phyloP scores from a whole-genome alignment of 2,329 filamentous ascomycete species.

The Trichoderma lentiforme region DNA sequence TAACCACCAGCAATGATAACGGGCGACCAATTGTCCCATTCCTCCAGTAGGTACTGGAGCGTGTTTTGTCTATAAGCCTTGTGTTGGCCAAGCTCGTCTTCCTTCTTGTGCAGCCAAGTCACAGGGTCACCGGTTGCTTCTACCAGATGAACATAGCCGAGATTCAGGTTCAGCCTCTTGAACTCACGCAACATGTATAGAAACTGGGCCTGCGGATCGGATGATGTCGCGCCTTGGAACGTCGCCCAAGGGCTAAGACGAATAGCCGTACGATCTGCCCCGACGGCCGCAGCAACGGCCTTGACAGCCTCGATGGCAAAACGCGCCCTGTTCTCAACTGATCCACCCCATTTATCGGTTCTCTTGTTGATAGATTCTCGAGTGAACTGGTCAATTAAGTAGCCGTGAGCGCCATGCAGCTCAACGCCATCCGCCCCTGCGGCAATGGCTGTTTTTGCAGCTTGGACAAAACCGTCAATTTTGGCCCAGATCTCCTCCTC shows the following conservation, averaged over 20 bases:
- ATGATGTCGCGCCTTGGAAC: neutral
- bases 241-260: neutral
- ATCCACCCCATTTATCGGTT: neutral
- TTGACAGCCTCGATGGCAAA: neutral
- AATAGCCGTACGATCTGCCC: neutral
- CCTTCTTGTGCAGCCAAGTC: neutral
- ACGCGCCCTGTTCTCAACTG: neutral
- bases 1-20: neutral
- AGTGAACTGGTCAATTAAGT: neutral
- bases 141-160: constrained; percentile 5
- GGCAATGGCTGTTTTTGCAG: neutral
- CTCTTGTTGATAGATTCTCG: neutral
- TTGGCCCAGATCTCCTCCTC: neutral
- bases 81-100: neutral
- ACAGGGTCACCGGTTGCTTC: neutral
- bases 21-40: neutral
- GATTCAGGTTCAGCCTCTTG: neutral
- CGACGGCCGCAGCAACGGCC: neutral
- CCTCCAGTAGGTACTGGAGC: neutral
- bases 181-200: neutral
- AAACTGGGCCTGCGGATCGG: neutral
- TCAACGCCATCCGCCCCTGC: neutral
- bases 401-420: neutral
- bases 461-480: neutral
- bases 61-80: neutral